Evolutionary conservation across 192 early-diverging fungal species (phyloP).

Genomic region (Nowakowskiella sp.): DNA sequence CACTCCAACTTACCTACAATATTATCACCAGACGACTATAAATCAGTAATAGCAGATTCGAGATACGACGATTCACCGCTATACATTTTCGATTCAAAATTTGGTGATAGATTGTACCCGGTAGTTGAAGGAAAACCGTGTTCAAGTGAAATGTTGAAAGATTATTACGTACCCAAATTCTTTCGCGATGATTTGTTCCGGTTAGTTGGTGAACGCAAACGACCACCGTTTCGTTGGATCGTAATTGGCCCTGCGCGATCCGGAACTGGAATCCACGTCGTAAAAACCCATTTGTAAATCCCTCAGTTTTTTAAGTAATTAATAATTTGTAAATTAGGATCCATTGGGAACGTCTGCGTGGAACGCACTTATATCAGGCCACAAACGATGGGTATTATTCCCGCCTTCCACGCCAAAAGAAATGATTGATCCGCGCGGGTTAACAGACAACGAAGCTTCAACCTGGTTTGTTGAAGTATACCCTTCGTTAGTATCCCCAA

Average conservation of each 20-base stretch:
- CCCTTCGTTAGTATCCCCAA: conserved; percentile 12
- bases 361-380: conserved; percentile 64
- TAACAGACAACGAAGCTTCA: conserved; percentile 59
- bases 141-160: conserved; percentile 41
- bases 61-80: conserved; percentile 62
- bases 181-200: conserved; percentile 68
- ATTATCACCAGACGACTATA: not conserved
- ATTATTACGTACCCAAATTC: conserved; percentile 61
- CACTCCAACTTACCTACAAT: not conserved
- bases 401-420: conserved; percentile 57
- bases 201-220: conserved; percentile 41
- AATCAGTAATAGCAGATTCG: conserved; percentile 26
- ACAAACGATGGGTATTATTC: conserved; percentile 70
- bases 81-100: conserved; percentile 73
- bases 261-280: conserved; percentile 58
- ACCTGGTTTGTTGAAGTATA: conserved; percentile 65
- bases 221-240: conserved; percentile 73
- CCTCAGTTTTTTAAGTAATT: not conserved
- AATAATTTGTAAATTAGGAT: conserved; percentile 40
- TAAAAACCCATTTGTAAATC: not conserved
- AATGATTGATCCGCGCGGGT: conserved; percentile 44
- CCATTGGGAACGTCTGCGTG: conserved; percentile 75
- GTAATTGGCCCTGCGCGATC: conserved; percentile 62
- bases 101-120: conserved; percentile 32
- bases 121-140: not conserved